phyloP scores from a whole-genome alignment of 2,329 filamentous ascomycete species.

The Ophiocordyceps robertsii region DNA sequence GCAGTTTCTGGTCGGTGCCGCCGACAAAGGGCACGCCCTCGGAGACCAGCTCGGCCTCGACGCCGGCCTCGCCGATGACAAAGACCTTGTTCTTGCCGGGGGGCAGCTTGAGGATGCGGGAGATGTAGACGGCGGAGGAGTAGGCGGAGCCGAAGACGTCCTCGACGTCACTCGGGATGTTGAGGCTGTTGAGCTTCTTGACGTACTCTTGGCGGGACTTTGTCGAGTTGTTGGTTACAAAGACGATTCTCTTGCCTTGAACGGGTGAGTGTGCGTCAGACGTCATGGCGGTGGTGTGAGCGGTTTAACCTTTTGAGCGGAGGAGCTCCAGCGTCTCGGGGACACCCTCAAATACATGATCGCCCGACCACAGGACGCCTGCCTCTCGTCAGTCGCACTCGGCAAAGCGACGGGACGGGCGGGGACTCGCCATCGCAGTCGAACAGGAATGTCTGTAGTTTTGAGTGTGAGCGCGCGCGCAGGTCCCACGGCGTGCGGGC shows the following conservation, averaged over 20 bases:
- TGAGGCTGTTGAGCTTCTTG: slow-evolving; percentile 73
- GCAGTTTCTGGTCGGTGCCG: slow-evolving; percentile 67
- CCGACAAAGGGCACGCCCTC: slow-evolving; percentile 74
- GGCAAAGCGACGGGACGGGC: neutral
- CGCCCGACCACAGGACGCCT: slow-evolving; percentile 96
- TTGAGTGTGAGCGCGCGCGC: slow-evolving; percentile 2
- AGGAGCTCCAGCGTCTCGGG: slow-evolving; percentile 77
- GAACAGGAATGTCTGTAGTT: slow-evolving; percentile 68
- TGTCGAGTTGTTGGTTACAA: slow-evolving; percentile 98
- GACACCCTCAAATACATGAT: slow-evolving; percentile 74
- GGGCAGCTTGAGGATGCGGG: slow-evolving; percentile 72
- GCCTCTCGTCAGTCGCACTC: neutral
- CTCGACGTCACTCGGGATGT: slow-evolving; percentile 67
- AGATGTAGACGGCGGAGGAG: slow-evolving; percentile 90
- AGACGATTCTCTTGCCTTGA: slow-evolving; percentile 78
- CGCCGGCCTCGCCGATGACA: slow-evolving; percentile 79
- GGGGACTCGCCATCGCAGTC: slow-evolving; percentile 76
- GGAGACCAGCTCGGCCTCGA: slow-evolving; percentile 73
- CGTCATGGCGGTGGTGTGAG: neutral
- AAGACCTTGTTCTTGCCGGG: slow-evolving; percentile 83
- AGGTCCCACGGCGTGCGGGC: neutral
- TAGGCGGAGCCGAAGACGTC: slow-evolving; percentile 96
- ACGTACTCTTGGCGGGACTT: slow-evolving; percentile 89
- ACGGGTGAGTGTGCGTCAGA: neutral
- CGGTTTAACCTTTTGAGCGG: slow-evolving; percentile 54